Percentiles rank a stretch among this genome's conserved stretches.
Conservation (phyloP, 768 basidiomycete species). For the Boletus bicolor region DNA sequence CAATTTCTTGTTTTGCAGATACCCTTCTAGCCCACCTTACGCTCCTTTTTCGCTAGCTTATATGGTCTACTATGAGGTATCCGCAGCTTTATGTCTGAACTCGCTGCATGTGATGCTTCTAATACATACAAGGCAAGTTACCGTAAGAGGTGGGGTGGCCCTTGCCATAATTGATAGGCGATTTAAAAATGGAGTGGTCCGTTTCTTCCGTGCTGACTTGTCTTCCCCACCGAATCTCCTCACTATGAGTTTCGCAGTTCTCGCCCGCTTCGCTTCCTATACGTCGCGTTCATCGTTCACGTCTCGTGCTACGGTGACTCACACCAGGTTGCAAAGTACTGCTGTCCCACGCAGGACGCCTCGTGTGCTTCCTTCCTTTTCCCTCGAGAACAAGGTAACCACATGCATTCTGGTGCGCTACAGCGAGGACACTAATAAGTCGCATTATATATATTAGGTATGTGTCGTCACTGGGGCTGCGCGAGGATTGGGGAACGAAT, state of each 20-base stretch:
- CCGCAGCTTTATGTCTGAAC: constrained; percentile 20
- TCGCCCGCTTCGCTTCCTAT: constrained; percentile 24
- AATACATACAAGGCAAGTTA: constrained; percentile 23
- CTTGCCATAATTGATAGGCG: constrained; percentile 2
- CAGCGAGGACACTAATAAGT: not conserved
- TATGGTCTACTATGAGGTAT: constrained; percentile 33
- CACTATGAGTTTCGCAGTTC: constrained; percentile 29
- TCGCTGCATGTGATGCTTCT: constrained; percentile 21
- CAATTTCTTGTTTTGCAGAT: constrained; percentile 27
- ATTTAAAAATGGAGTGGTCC: constrained; percentile 22
- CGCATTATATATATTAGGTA: constrained; percentile 46
- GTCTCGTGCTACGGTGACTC: constrained; percentile 7
- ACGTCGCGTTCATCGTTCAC: constrained; percentile 12
- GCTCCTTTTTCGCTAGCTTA: constrained; percentile 30
- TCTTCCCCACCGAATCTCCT: constrained; percentile 9
- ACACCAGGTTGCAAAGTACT: constrained; percentile 28
- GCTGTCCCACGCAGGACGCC: constrained; percentile 25
- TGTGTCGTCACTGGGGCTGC: constrained; percentile 94
- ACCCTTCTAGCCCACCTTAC: constrained; percentile 23
- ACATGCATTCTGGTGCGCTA: not conserved
- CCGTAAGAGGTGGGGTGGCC: constrained; percentile 4
- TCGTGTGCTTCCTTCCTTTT: constrained; percentile 69
- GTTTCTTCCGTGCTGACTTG: constrained; percentile 15
- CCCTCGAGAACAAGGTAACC: constrained; percentile 70
- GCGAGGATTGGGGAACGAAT: constrained; percentile 84